A percentile compares a stretch with the other conserved stretches of the same genome.
phyloP scores from a whole-genome alignment of 257 asterid genomes.

The Gentiana dahurica region DNA sequence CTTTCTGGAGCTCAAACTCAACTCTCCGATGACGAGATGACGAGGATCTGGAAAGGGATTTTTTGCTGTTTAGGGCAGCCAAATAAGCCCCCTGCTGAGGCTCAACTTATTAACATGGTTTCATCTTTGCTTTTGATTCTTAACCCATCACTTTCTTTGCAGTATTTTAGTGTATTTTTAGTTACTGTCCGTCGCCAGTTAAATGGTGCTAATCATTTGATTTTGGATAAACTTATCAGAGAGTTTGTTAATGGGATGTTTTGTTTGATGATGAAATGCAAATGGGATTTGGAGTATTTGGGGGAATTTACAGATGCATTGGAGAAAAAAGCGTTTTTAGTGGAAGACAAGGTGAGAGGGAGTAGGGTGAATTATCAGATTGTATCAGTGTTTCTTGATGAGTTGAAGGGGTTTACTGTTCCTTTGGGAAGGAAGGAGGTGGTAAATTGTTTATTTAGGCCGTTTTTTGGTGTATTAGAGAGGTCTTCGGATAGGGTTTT shows the following conservation, averaged over 20 bases:
- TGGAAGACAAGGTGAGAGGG: slow-evolving; percentile 64
- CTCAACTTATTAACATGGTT: slow-evolving; percentile 45
- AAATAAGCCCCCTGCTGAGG: slow-evolving; percentile 74
- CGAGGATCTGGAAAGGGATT: slow-evolving; percentile 86
- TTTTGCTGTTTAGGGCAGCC: slow-evolving; percentile 93
- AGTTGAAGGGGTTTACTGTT: slow-evolving; percentile 50
- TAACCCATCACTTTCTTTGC: slow-evolving; percentile 46
- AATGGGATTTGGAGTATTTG: slow-evolving; percentile 58
- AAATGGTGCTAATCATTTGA: slow-evolving; percentile 81
- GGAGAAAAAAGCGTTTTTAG: slow-evolving; percentile 49
- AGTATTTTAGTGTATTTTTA: slow-evolving; percentile 54
- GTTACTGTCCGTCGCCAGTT: slow-evolving; percentile 78
- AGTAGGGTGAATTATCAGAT: slow-evolving; percentile 86
- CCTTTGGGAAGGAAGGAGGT: slow-evolving; percentile 48
- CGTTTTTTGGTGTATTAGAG: slow-evolving; percentile 44
- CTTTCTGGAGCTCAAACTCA: slow-evolving; percentile 35
- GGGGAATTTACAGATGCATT: slow-evolving; percentile 36
- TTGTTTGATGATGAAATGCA: slow-evolving; percentile 35
- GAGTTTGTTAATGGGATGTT: slow-evolving; percentile 52
- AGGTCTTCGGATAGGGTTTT: slow-evolving; percentile 54
- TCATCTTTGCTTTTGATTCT: slow-evolving; percentile 47
- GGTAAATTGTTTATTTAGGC: slow-evolving; percentile 44
- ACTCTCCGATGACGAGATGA: slow-evolving; percentile 54
- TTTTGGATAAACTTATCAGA: slow-evolving; percentile 81
- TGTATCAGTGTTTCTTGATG: slow-evolving; percentile 75